phyloP scores from a whole-genome alignment of 768 basidiomycete species.

The Mrakia gelida region DNA sequence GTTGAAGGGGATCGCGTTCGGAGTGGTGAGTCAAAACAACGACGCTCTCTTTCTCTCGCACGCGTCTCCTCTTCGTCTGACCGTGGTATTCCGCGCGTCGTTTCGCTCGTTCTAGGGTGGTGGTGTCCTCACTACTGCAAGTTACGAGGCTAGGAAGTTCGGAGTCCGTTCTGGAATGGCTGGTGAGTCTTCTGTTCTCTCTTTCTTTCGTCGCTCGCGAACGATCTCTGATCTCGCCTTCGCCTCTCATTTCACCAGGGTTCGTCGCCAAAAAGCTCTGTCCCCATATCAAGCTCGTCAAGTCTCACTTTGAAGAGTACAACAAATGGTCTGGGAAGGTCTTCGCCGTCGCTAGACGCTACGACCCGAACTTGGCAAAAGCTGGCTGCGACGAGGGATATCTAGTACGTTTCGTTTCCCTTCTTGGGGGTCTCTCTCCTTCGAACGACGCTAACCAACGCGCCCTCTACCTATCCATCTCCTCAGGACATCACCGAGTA shows the following conservation, averaged over 20 bases:
- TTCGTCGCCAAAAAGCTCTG: conserved; percentile 93
- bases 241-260: conserved; percentile 48
- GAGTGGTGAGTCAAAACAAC: conserved; percentile 52
- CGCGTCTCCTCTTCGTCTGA: background rate
- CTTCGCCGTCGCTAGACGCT: conserved; percentile 6
- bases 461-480: too few species aligned
- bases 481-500: conserved; percentile 70
- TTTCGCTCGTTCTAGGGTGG: conserved; percentile 46
- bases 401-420: background rate
- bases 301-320: conserved; percentile 36
- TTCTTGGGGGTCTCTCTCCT: too few species aligned
- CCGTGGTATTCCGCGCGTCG: too few species aligned
- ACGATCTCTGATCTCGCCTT: background rate
- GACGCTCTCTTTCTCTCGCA: background rate
- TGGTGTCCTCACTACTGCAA: conserved; percentile 78
- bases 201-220: background rate
- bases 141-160: conserved; percentile 80
- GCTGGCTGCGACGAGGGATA: conserved; percentile 27
- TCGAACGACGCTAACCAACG: too few species aligned
- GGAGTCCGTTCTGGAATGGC: conserved; percentile 95
- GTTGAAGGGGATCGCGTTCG: conserved; percentile 48
- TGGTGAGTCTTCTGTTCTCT: conserved; percentile 49
- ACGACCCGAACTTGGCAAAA: background rate
- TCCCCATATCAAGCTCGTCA: conserved; percentile 59
- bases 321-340: conserved; percentile 10